Conservation (phyloP, 1,284 basidiomycete genomes). For the Boletus calvinii region DNA sequence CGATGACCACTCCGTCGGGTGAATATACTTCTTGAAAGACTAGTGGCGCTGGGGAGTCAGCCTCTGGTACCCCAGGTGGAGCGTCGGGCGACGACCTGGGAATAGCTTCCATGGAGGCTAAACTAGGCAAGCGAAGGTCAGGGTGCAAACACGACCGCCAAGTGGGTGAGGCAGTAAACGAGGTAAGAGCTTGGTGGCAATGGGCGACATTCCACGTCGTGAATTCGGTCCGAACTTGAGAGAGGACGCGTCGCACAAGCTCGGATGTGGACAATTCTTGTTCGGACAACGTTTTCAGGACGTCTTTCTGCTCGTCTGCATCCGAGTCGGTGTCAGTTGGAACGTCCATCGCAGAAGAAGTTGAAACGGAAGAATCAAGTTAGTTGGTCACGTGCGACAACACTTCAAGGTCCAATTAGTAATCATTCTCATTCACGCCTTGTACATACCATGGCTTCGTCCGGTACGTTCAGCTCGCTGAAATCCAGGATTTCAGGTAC, state of each 20-base stretch:
- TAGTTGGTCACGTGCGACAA: slow-evolving; percentile 16
- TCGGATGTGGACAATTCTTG: background rate
- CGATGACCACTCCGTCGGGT: slow-evolving; percentile 11
- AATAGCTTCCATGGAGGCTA: background rate
- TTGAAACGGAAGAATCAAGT: background rate
- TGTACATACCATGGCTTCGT: slow-evolving; percentile 42
- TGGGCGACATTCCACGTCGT: slow-evolving; percentile 19
- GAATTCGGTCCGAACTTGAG: slow-evolving; percentile 25
- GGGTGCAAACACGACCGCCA: slow-evolving; percentile 22
- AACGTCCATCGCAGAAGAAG: slow-evolving; percentile 6
- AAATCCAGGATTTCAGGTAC: background rate
- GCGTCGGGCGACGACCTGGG: background rate
- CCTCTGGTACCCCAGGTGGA: background rate
- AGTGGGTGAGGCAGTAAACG: slow-evolving; percentile 17
- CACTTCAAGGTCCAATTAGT: slow-evolving; percentile 3
- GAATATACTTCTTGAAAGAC: slow-evolving; percentile 19
- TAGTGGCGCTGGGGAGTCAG: background rate
- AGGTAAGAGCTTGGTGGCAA: slow-evolving; percentile 19
- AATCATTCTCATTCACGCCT: background rate
- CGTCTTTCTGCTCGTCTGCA: slow-evolving; percentile 10
- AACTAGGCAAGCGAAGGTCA: slow-evolving; percentile 13
- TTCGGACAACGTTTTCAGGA: slow-evolving; percentile 11
- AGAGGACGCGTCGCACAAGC: slow-evolving; percentile 22
- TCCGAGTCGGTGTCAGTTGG: slow-evolving; percentile 3
- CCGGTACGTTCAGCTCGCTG: slow-evolving; percentile 35